phyloP scores from a whole-genome alignment of 257 asterid genomes.

The Solanum tarapatanum region DNA sequence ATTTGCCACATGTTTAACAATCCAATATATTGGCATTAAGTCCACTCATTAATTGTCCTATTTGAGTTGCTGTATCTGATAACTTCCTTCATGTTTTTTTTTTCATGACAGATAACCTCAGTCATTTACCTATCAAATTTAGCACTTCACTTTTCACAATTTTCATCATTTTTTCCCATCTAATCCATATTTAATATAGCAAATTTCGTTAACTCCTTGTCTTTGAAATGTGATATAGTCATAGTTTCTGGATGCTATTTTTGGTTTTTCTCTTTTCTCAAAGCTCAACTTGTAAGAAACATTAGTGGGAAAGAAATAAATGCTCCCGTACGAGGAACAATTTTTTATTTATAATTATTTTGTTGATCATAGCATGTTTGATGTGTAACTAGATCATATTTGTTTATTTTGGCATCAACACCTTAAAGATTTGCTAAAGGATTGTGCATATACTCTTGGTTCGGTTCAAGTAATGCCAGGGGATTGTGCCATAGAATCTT shows the following conservation, averaged over 20 bases:
- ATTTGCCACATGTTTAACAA: too few species aligned
- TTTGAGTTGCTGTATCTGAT: background rate
- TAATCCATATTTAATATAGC: background rate
- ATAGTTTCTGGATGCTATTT: background rate
- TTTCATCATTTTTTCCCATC: background rate
- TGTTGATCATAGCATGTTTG: background rate
- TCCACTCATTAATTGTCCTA: background rate
- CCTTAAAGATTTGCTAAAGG: background rate
- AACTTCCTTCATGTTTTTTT: background rate
- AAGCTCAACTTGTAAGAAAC: background rate
- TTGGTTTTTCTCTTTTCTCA: background rate
- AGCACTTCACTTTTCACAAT: background rate
- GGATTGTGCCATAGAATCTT: background rate
- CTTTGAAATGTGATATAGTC: background rate
- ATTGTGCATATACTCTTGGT: background rate
- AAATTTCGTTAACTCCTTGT: background rate
- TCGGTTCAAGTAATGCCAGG: background rate
- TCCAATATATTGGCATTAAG: background rate
- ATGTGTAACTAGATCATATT: background rate
- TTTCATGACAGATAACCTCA: background rate
- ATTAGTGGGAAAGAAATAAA: background rate
- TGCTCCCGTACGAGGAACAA: background rate
- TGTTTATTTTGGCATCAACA: background rate
- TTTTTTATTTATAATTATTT: background rate
- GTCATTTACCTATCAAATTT: background rate